Evolutionary conservation across 495 filamentous ascomycete species (phyloP).

Genomic region (Lophium mytilinum): DNA sequence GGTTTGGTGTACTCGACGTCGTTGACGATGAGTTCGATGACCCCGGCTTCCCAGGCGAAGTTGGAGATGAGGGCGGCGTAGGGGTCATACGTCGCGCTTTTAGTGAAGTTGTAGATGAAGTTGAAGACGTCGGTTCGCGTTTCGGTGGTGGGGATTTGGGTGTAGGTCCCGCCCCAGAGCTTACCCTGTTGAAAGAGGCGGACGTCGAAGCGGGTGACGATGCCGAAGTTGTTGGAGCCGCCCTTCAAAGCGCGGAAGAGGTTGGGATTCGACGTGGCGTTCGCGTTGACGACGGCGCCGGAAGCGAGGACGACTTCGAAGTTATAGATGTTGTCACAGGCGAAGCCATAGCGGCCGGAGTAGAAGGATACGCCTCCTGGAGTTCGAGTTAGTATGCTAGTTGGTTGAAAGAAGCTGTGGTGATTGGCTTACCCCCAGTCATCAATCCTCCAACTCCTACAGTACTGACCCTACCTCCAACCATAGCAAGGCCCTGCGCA

Average conservation of each 20-base stretch:
- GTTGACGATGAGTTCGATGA: conserved; percentile 3
- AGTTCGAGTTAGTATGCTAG: neutral
- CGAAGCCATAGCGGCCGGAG: conserved; percentile 23
- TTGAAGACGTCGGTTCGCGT: conserved; percentile 10
- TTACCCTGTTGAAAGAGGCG: conserved; percentile 5
- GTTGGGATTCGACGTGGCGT: conserved; percentile 6
- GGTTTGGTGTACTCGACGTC: conserved; percentile 15
- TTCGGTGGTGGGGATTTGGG: conserved; percentile 15
- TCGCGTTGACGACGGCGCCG: conserved; percentile 23
- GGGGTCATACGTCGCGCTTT: conserved; percentile 16
- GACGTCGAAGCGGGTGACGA: conserved; percentile 21
- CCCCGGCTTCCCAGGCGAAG: conserved; percentile 15
- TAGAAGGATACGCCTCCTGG: conserved; percentile 29
- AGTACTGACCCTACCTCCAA: conserved; percentile 19
- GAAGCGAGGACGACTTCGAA: conserved; percentile 27
- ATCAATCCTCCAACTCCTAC: conserved; percentile 25
- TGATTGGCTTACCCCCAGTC: conserved; percentile 18
- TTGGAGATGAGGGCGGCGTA: conserved; percentile 16
- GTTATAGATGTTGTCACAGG: conserved; percentile 25
- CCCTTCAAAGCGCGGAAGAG: conserved; percentile 29
- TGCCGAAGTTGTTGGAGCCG: conserved; percentile 27
- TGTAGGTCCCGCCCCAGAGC: conserved; percentile 28
- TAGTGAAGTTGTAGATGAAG: conserved; percentile 8
- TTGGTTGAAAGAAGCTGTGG: neutral
- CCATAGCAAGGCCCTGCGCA: conserved; percentile 13